A percentile compares a stretch with the other conserved stretches of the same genome.
Conservation (phyloP, 306 rosid species). For the Hippophae gyantsensis region DNA sequence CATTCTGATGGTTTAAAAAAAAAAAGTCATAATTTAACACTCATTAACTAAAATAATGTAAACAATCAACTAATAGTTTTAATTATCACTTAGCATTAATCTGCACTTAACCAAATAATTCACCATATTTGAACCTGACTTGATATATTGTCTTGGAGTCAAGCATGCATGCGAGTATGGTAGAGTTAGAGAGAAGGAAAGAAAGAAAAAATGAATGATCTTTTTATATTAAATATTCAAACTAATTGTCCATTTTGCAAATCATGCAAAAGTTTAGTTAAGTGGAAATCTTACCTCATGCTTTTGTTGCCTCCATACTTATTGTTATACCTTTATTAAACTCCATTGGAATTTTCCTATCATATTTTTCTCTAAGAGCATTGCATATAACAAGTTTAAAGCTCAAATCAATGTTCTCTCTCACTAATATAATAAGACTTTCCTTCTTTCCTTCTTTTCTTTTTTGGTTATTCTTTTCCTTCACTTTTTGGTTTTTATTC, state of each 20-base stretch:
- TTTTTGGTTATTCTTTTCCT: conserved; percentile 9
- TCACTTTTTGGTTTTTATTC: conserved; percentile 1
- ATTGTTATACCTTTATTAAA: conserved; percentile 37
- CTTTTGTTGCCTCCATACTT: conserved; percentile 60
- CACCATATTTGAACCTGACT: conserved; percentile 65
- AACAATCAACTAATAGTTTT: conserved; percentile 18
- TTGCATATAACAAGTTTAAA: conserved; percentile 21
- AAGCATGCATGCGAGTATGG: conserved; percentile 28
- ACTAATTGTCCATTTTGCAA: conserved; percentile 14
- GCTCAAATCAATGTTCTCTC: conserved; percentile 9
- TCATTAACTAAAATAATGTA: conserved; percentile 23
- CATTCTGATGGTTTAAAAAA: conserved; percentile 33
- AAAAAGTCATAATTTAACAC: conserved; percentile 21
- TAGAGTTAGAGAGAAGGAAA: conserved; percentile 11
- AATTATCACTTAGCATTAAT: conserved; percentile 31
- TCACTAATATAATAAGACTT: not conserved
- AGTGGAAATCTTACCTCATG: conserved; percentile 40
- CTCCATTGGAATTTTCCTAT: conserved; percentile 25
- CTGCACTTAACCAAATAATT: conserved; percentile 51
- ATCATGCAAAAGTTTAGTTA: conserved; percentile 56
- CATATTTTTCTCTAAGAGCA: conserved; percentile 30
- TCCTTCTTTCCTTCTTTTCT: conserved; percentile 1
- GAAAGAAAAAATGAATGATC: conserved; percentile 18
- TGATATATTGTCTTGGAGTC: conserved; percentile 25
- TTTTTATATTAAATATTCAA: conserved; percentile 2